Percentiles rank a stretch among this genome's conserved stretches.
These are phyloP conservation scores for Arabis alpina DNA, from an alignment of 345 rosid genomes.

Conservation along the genomic window DNA sequence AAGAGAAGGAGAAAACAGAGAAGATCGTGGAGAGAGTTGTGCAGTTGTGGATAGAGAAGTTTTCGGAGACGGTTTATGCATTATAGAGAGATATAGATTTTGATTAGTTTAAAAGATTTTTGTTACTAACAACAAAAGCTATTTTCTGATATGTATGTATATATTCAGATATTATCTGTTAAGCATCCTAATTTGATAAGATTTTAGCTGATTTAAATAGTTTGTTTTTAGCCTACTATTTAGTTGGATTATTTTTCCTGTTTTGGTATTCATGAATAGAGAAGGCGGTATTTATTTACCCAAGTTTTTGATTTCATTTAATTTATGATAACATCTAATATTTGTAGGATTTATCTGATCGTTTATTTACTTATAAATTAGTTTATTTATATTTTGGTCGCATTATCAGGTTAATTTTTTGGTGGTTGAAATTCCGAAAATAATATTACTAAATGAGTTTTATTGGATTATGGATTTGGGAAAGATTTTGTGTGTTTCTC, in stretches of 20 bases:
- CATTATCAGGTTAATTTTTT: neutral
- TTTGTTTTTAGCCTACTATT: neutral
- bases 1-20: slow-evolving; percentile 22
- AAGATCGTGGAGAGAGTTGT: slow-evolving; percentile 26
- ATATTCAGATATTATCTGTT: slow-evolving; percentile 17
- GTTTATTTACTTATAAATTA: neutral
- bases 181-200: neutral
- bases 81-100: neutral
- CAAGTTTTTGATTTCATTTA: neutral
- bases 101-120: neutral
- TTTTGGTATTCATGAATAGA: neutral
- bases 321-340: slow-evolving; percentile 6
- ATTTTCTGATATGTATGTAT: neutral
- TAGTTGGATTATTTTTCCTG: slow-evolving; percentile 5
- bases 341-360: neutral
- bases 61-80: slow-evolving; percentile 18
- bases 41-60: slow-evolving; percentile 26
- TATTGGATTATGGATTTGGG: neutral
- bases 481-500: too few species aligned
- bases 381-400: neutral
- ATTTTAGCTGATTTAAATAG: neutral
- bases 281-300: neutral
- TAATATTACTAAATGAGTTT: neutral
- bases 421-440: neutral
- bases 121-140: slow-evolving; percentile 11